Conservation (phyloP, 164 flowering plant species). For the Liriodendron chinense region DNA sequence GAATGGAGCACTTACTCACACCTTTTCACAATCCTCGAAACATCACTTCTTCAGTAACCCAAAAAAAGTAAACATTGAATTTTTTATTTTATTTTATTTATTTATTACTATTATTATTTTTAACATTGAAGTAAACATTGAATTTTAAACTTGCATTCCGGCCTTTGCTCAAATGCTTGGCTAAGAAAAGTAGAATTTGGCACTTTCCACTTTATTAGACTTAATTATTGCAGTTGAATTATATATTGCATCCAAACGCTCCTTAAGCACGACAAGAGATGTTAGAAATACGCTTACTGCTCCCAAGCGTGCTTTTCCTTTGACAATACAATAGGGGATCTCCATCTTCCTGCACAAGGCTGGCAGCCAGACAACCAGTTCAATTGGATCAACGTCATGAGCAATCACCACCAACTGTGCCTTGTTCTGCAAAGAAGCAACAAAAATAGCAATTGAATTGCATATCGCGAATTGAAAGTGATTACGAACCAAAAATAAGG, state of each 20-base stretch:
- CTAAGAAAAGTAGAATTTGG: too few species aligned
- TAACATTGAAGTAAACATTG: too few species aligned
- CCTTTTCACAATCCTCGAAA: too few species aligned
- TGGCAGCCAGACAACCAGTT: conserved; percentile 58
- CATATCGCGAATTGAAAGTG: neutral
- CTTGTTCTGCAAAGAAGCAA: conserved; percentile 25
- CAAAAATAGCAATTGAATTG: neutral
- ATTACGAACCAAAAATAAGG: neutral
- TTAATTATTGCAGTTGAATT: too few species aligned
- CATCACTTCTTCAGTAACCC: neutral
- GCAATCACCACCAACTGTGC: conserved; percentile 51
- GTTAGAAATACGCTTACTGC: conserved; percentile 19
- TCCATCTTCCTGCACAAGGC: conserved; percentile 78
- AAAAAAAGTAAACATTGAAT: neutral
- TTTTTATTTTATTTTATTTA: too few species aligned
- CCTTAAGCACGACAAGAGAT: too few species aligned
- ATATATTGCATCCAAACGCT: too few species aligned
- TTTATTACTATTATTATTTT: too few species aligned
- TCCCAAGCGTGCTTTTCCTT: conserved; percentile 69
- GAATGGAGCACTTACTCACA: too few species aligned
- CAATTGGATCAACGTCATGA: conserved; percentile 66
- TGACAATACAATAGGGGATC: conserved; percentile 77
- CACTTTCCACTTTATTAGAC: too few species aligned
- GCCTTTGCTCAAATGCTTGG: too few species aligned
- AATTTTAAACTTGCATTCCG: too few species aligned